phyloP scores from a whole-genome alignment of 352 stramenopile species.

The Globisporangium orthogonon region DNA sequence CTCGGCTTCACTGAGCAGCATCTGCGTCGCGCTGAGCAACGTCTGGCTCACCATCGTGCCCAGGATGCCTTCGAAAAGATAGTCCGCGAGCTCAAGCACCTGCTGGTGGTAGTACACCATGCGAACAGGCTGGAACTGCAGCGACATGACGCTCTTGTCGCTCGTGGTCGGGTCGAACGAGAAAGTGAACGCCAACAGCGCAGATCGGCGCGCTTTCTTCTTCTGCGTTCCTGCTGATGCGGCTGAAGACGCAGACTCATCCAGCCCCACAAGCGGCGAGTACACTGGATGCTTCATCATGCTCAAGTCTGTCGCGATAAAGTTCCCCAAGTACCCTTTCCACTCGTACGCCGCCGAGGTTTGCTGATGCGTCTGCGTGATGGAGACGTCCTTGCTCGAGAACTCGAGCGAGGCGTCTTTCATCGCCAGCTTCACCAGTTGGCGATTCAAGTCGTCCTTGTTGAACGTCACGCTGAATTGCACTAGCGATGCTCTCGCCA shows the following conservation, averaged over 20 bases:
- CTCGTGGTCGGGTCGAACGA: slow-evolving; percentile 8
- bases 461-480: slow-evolving; percentile 80
- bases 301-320: slow-evolving; percentile 67
- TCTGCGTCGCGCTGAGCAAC: slow-evolving; percentile 58
- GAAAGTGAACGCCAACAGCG: slow-evolving; percentile 33
- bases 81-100: slow-evolving; percentile 74
- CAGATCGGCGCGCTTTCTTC: slow-evolving; percentile 4
- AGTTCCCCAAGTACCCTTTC: slow-evolving; percentile 56
- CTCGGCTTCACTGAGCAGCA: slow-evolving; percentile 61
- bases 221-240: background rate
- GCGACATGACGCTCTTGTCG: slow-evolving; percentile 37
- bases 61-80: slow-evolving; percentile 76
- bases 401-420: slow-evolving; percentile 48
- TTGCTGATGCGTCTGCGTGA: background rate
- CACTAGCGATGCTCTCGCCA: slow-evolving; percentile 58
- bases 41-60: slow-evolving; percentile 68
- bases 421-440: slow-evolving; percentile 55
- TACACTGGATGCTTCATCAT: slow-evolving; percentile 64
- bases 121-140: slow-evolving; percentile 57
- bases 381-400: slow-evolving; percentile 11
- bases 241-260: slow-evolving; percentile 15
- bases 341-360: slow-evolving; percentile 11
- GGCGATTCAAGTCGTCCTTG: slow-evolving; percentile 67
- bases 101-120: slow-evolving; percentile 87
- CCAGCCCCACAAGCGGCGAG: slow-evolving; percentile 54